Evolutionary conservation across 2,329 filamentous ascomycete species (phyloP), one percentile per base, ranked within the genome.

Genomic region (Diplodia scrobiculata): DNA sequence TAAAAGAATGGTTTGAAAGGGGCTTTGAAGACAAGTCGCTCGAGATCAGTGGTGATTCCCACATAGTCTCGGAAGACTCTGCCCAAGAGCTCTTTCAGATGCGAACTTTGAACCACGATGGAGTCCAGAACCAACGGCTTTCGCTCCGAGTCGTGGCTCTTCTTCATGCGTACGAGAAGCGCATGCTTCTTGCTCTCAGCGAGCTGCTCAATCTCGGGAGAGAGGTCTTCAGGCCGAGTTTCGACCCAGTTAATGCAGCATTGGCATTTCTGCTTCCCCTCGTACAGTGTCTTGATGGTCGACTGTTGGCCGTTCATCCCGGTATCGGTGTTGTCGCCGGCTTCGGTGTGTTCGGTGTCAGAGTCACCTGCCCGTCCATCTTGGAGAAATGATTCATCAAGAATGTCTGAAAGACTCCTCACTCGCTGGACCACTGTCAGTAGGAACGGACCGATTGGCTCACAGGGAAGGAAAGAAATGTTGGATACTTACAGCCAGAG

Each of bases 1-100:
- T 78, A 73, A 50, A 76, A 73, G 68, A 79, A 78, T 1, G 73
- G 71, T 6, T 72, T 68, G 66, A 79, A 78, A 2, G 76, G 76
- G 5, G 68, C 70, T 1, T 69, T 69, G 67, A 78, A 77, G 1
- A 70, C 73, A 13, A 78, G 67, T 13, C 71, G 67, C 55, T 75
- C 71, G 36, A 78, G 68, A 36, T 70, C 70, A 6, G 73, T 73
- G 10, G 70, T 74, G 32, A 79, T 69, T 6, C 74, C 73, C 2
- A 70, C 68, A 67, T 74, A 78, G 5, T 71, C 72, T 41, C 72
- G 66, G 54, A 79, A 75, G 13, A 74, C 71, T 17, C 68, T 64
- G 21, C 70, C 70, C 2, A 78, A 68, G 9, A 75, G 64, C 32
- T 71, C 71, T 65, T 73, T 76, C 14, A 78, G 71, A 9, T 74